Evolutionary conservation across 495 filamentous ascomycete genomes (phyloP), one percentile per base, ranked within the genome.

Genomic region (Podospora pseudoanserina): DNA sequence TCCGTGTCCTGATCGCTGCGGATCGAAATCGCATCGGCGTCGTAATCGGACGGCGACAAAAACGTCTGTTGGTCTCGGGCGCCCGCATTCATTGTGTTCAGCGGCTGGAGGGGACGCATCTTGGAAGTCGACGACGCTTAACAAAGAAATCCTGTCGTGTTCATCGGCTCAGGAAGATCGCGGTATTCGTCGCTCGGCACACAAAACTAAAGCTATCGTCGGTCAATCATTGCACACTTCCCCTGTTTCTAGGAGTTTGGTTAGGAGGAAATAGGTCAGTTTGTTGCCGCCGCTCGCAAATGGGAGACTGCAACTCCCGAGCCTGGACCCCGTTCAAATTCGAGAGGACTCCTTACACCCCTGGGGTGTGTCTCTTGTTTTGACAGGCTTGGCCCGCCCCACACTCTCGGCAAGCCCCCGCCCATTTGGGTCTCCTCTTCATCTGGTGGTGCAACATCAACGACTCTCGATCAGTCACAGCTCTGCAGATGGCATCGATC

Each of bases 1-100:
- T 92, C 90, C 68, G 87, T 91, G 76, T 91, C 89, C 76, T 91
- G 89, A 71, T 90, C 88, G 73, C 86, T 89, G 63, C 88, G 85
- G 61, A 91, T 78, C 9, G 88, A 90, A 6, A 87, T 80, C 27
- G 86, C 87, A 73, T 91, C 89, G 70, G 87, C 87, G 70, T 92
- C 89, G 78, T 90, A 89, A 57, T 82, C 81, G 68, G 81, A 77
- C 7, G 89, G 88, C 0, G 89, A 89, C 59, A 91, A 84, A 26
- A 89, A 82, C 64, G 83, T 83, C 32, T 54, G 23, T 23, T 23
- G 68, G 56, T 75, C 72, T 58, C 75, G 75, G 65, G 60, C 58
- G 61, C 61, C 32, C 2, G n/a, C 28, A 27, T 62, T 70, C 13
- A 72, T 70, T 13, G 72, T 77, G 54, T 74, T 77, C 20, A 78